These are phyloP conservation scores for Pleurotus tuoliensis DNA, from an alignment of 768 basidiomycete genomes.

Conservation along the genomic window DNA sequence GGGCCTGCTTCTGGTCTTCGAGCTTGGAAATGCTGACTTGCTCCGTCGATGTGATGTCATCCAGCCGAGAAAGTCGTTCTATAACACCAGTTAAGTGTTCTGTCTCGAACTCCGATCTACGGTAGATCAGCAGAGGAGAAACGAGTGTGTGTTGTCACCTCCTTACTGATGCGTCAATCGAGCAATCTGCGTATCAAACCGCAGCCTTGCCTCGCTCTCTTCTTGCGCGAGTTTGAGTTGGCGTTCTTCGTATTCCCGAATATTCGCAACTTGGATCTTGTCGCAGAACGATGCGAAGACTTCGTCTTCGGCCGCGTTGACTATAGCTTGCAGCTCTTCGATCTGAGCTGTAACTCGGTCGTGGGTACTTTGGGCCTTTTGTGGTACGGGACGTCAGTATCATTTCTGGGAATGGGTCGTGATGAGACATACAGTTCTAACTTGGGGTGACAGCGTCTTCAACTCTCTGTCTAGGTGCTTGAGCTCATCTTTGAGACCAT, in stretches of 20 bases:
- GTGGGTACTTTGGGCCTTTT: conserved; percentile 53
- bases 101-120: conserved; percentile 78
- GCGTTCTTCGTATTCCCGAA: conserved; percentile 91
- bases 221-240: conserved; percentile 87
- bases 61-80: conserved; percentile 58
- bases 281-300: conserved; percentile 77
- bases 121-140: not conserved
- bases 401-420: no score
- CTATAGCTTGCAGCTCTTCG: conserved; percentile 44
- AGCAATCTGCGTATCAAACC: conserved; percentile 83
- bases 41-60: conserved; percentile 50
- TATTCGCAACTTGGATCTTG: conserved; percentile 72
- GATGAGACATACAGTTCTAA: conserved; percentile 52
- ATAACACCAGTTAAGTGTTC: conserved; percentile 65
- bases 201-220: conserved; percentile 78
- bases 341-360: conserved; percentile 52
- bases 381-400: no score
- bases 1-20: conserved; percentile 47
- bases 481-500: conserved; percentile 79
- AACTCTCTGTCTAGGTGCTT: conserved; percentile 75
- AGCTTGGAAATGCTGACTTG: conserved; percentile 48
- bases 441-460: conserved; percentile 61
- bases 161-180: conserved; percentile 78
- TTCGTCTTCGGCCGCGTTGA: conserved; percentile 78
- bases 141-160: conserved; percentile 18